Percentiles rank a stretch among this genome's conserved stretches.
Conservation (phyloP, 2,329 filamentous ascomycete genomes). For the Fusarium mundagurra region DNA sequence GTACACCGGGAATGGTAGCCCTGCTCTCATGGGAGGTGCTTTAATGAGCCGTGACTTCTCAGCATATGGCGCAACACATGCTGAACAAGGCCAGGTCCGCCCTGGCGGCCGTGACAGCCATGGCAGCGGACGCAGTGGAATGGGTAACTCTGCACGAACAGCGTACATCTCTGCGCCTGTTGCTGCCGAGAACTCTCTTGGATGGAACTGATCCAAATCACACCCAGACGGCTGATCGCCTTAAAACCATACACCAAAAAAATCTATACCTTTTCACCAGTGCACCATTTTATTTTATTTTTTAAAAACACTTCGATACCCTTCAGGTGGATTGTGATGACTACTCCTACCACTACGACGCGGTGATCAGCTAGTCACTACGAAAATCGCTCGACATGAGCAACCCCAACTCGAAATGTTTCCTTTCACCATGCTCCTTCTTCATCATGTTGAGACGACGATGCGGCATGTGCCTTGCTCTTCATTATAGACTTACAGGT, state of each 20-base stretch:
- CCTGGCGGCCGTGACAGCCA: slow-evolving; percentile 65
- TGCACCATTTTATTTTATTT: slow-evolving; percentile 41
- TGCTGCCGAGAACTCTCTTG: slow-evolving; percentile 92
- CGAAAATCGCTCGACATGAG: slow-evolving; percentile 24
- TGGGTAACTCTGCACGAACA: slow-evolving; percentile 64
- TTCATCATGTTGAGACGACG: slow-evolving; percentile 36
- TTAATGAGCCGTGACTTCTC: slow-evolving; percentile 66
- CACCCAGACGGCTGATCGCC: slow-evolving; percentile 24
- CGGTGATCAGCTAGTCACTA: slow-evolving; percentile 25
- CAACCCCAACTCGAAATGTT: slow-evolving; percentile 40
- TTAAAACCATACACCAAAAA: slow-evolving; percentile 23
- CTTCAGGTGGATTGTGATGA: slow-evolving; percentile 45
- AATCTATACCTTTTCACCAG: slow-evolving; percentile 33
- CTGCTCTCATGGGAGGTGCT: slow-evolving; percentile 76
- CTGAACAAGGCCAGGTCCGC: slow-evolving; percentile 21
- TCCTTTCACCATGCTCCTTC: slow-evolving; percentile 28
- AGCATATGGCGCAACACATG: slow-evolving; percentile 60
- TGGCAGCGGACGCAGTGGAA: slow-evolving; percentile 70
- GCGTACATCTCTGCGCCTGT: slow-evolving; percentile 87
- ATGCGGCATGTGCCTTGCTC: slow-evolving; percentile 35
- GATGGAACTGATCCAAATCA: slow-evolving; percentile 77
- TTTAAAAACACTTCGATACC: slow-evolving; percentile 47
- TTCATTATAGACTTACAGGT: slow-evolving; percentile 43
- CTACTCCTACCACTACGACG: slow-evolving; percentile 35
- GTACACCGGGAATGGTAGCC: slow-evolving; percentile 60